Percentiles rank a stretch among this genome's conserved stretches.
Evolutionary conservation across 108 stramenopile genomes (phyloP).

Genomic region (Stephanodiscus triporus): DNA sequence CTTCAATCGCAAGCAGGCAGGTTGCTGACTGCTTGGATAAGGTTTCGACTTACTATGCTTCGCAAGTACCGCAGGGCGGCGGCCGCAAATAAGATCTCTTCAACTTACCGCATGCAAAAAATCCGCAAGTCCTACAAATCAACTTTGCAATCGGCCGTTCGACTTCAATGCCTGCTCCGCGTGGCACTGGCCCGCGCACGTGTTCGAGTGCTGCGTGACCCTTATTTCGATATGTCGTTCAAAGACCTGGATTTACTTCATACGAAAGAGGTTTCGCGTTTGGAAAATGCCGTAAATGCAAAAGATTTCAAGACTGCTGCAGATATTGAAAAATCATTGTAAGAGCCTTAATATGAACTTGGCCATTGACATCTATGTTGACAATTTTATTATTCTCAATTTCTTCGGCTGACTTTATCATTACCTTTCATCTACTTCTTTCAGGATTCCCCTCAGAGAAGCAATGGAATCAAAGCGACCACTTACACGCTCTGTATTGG

Average conservation of each 20-base stretch:
- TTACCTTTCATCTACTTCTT: slow-evolving; percentile 14
- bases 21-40: slow-evolving; percentile 67
- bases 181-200: slow-evolving; percentile 43
- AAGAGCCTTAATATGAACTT: slow-evolving; percentile 13
- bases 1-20: slow-evolving; percentile 53
- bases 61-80: slow-evolving; percentile 38
- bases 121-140: slow-evolving; percentile 34
- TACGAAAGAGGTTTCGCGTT: slow-evolving; percentile 40
- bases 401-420: background rate
- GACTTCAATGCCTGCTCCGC: slow-evolving; percentile 68
- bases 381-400: no score
- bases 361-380: background rate
- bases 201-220: slow-evolving; percentile 67
- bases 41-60: slow-evolving; percentile 64
- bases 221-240: slow-evolving; percentile 72
- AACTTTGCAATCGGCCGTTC: slow-evolving; percentile 26
- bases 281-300: slow-evolving; percentile 71
- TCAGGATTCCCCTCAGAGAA: slow-evolving; percentile 56
- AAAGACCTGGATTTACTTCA: slow-evolving; percentile 67
- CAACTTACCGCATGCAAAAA: slow-evolving; percentile 55
- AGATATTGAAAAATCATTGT: slow-evolving; percentile 65
- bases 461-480: slow-evolving; percentile 75
- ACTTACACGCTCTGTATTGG: slow-evolving; percentile 72
- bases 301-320: slow-evolving; percentile 80
- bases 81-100: slow-evolving; percentile 61